Base-by-base conservation (phyloP, 805 yeast genomes). In the Candida corydali region DNA sequence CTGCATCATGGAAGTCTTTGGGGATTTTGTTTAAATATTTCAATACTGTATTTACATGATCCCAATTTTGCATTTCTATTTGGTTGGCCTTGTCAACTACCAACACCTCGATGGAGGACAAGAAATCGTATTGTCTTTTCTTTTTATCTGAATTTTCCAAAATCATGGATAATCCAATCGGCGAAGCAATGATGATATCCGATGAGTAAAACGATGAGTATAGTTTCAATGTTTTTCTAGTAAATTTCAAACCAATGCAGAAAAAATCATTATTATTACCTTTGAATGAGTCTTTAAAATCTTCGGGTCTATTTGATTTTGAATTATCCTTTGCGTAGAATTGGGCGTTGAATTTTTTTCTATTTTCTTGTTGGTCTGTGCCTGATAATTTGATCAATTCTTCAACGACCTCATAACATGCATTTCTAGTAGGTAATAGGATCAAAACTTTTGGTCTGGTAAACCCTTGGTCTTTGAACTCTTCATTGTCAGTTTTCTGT, bases 191-290 rank as follows among this genome's bases (percentile, higher is more conserved):
- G 10, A 93, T 80, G 12, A 93, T 68, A 61, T 93, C 98, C 1
- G 95, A 81, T 30, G 80, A 77, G 53, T 86, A 85, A 52, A 87
- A 87, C 17, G 86, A 78, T 10, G 96, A 75, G 59, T 83, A 93
- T 23, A 93, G 64, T 59, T 88, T 89, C 39, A 91, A 54, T 0
- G 95, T 74, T 55, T 88, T 91, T 52, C 96, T 75, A 1, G 97
- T 87, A 58, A 88, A 79, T 59, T 91, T 93, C 25, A 86, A 51
- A n/a, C 98, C 98, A 5, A 93, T 49, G 37, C 93, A 82, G 60
- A 93, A 93, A 62, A 85, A 82, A 65, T 93, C 98, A 53, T 85
- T 86, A 10, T 89, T 78, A 62, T 89, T 91, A 10, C 98, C 98
- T 42, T 78, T 77, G 63, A 93, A 93, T 34, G 78, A 61, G 32